Percentiles rank a stretch among this genome's conserved stretches.
phyloP scores from a whole-genome alignment of 2,329 filamentous ascomycete genomes.

The Penicillium palitans region DNA sequence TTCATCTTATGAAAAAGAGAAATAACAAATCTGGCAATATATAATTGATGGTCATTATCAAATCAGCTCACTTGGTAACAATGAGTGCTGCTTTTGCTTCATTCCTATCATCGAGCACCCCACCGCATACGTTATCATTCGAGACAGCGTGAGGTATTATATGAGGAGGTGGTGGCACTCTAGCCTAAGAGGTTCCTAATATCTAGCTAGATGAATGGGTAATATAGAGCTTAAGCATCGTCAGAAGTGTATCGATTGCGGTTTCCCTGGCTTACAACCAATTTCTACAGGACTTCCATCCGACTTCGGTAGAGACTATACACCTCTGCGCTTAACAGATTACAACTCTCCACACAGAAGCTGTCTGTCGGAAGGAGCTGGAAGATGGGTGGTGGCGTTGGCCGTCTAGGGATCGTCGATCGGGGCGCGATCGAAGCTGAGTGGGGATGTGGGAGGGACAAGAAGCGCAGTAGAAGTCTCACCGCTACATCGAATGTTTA shows the following conservation, averaged over 20 bases:
- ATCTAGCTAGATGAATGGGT: background rate
- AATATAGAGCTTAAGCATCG: background rate
- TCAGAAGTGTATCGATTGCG: background rate
- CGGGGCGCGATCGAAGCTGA: background rate
- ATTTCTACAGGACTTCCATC: no score
- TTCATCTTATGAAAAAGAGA: background rate
- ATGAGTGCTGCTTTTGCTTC: no score
- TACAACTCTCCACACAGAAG: background rate
- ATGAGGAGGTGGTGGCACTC: background rate
- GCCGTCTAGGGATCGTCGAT: background rate
- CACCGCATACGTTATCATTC: no score
- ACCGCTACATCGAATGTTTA: background rate
- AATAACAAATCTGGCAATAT: background rate
- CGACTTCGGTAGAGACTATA: no score
- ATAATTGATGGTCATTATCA: background rate
- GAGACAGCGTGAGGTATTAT: background rate
- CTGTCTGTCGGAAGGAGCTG: background rate
- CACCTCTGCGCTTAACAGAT: background rate
- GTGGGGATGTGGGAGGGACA: background rate
- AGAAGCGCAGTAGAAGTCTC: background rate
- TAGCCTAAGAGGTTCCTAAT: background rate
- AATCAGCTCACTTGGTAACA: background rate
- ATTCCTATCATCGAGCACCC: no score
- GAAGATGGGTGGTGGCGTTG: background rate
- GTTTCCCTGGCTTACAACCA: background rate